Evolutionary conservation across 495 filamentous ascomycete species (phyloP).

Genomic region (Podospora conica): DNA sequence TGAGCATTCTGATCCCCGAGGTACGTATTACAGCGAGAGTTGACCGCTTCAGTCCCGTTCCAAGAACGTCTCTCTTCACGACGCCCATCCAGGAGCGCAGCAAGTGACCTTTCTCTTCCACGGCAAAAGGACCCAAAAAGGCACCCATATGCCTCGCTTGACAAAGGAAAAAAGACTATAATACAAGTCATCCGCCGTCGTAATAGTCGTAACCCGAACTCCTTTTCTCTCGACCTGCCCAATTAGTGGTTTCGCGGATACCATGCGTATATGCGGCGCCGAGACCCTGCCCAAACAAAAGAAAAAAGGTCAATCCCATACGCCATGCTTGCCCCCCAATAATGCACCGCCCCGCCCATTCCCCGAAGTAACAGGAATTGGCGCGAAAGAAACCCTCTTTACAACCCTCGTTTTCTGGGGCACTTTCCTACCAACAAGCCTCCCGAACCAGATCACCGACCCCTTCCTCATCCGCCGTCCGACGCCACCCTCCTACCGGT

Average conservation of each 20-base stretch:
- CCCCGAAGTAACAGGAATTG: neutral
- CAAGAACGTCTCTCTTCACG: neutral
- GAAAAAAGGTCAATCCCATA: neutral
- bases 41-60: neutral
- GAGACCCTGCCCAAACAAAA: neutral
- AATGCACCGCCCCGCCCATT: neutral
- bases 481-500: constrained; percentile 12
- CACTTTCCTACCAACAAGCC: neutral
- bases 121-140: neutral
- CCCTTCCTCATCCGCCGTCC: neutral
- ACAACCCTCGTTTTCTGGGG: neutral
- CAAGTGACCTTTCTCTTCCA: neutral
- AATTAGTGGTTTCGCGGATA: neutral
- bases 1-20: neutral
- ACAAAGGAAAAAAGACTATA: neutral
- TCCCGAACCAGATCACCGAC: neutral
- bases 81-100: neutral
- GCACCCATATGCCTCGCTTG: neutral
- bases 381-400: neutral
- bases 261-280: neutral
- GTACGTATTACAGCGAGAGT: neutral
- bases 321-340: neutral
- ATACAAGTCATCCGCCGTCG: neutral
- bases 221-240: neutral
- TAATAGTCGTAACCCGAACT: neutral